Base-by-base conservation (phyloP, 441 rosid species). In the Euphorbia celastroides region DNA sequence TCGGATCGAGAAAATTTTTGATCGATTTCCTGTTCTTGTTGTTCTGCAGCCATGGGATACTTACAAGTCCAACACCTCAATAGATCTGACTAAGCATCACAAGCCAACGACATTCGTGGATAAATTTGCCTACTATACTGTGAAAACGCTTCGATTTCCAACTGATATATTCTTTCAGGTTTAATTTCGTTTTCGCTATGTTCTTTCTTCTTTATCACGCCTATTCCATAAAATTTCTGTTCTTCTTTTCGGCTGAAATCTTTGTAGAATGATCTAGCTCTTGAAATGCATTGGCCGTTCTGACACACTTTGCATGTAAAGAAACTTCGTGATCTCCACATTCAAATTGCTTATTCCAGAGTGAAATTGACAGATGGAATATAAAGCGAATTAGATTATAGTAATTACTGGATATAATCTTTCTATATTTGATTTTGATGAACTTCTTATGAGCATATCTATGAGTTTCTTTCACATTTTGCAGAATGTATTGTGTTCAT, bases 111-210 rank as follows among this genome's bases (percentile, higher is more conserved):
- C 80, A 13, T 72, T 87, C 7, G 8, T 62, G 32, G 92, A 89
- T 66, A 86, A 80, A 73, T 55, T 92, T 57, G 92, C 97, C 8
- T 84, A 79, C 77, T 44, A 79, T 54, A 92, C 82, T 0, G 94
- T 92, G 51, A 87, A 86, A 72, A 32, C 80, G 14, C 91, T 89
- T 38, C 76, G 94, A 28, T 5, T 81, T 62, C 96, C 94, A 12
- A 83, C 92, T 1, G 88, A 91, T 60, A 22, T 91, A 0, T 89
- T 89, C 74, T 91, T 91, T 62, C 86, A 80, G 93, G 96, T 79
- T 36, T 10, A 56, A 67, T 44, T 65, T 20, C 42, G 6, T 52
- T 16, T 51, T 23, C 26, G 38, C 25, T 10, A 8, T 41, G 5
- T 11, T 41, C 9, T 51, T 7, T 20, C 25, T 19, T 51, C 56